phyloP scores from a whole-genome alignment of 2,329 filamentous ascomycete genomes.

The Tolypocladium endophyticum region DNA sequence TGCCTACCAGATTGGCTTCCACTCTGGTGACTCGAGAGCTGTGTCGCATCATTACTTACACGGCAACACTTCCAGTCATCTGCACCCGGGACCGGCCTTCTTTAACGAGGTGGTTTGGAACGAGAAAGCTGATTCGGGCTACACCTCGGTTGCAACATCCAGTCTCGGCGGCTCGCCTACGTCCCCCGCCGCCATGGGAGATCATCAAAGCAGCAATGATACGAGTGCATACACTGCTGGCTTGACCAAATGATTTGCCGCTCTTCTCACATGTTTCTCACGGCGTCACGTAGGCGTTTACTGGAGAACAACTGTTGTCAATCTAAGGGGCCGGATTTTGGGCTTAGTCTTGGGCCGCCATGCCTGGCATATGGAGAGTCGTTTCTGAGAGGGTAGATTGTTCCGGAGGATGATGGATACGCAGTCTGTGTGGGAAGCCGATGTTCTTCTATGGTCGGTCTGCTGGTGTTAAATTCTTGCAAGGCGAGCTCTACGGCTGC shows the following conservation, averaged over 20 bases:
- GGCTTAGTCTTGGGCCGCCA: not conserved
- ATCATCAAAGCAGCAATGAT: not conserved
- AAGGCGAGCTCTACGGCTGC: no score
- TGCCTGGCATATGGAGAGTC: not conserved
- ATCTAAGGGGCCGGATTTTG: not conserved
- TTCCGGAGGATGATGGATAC: no score
- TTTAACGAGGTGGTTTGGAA: not conserved
- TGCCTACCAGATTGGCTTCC: not conserved
- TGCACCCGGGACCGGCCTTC: not conserved
- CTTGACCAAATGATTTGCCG: not conserved
- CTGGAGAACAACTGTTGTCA: not conserved
- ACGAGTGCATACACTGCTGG: not conserved
- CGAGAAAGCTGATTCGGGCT: not conserved
- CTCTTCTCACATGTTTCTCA: not conserved
- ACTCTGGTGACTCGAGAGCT: not conserved
- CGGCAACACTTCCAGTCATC: not conserved
- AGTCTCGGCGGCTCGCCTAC: not conserved
- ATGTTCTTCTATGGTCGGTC: no score
- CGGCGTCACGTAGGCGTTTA: not conserved
- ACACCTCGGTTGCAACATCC: not conserved
- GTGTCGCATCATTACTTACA: not conserved
- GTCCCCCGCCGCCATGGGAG: not conserved
- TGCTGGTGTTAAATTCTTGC: not conserved
- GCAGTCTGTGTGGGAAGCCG: not conserved
- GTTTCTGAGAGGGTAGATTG: no score